Conservation (phyloP, 257 asterid genomes). For the Solanum megistacrolobum region DNA sequence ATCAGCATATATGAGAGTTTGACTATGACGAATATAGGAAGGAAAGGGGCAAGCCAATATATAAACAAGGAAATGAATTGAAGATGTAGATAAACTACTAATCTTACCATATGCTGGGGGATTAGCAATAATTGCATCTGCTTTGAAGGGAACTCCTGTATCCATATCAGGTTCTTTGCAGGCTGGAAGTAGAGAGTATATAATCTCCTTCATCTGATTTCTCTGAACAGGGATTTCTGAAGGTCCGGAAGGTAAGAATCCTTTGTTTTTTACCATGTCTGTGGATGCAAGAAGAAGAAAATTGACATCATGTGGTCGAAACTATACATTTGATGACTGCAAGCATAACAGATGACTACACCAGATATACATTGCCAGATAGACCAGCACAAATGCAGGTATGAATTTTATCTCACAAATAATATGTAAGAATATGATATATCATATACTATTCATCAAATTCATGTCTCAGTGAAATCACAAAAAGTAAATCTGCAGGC, state of each 20-base stretch:
- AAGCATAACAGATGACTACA: background rate
- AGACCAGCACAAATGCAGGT: background rate
- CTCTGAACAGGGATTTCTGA: slow-evolving; percentile 66
- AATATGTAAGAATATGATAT: background rate
- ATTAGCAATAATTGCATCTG: slow-evolving; percentile 80
- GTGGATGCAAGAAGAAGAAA: slow-evolving; percentile 6
- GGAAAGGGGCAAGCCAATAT: background rate
- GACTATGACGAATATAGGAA: background rate
- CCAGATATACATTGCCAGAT: background rate
- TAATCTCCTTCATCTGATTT: slow-evolving; percentile 58
- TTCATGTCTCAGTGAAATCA: background rate
- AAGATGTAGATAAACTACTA: background rate
- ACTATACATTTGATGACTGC: background rate
- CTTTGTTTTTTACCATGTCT: slow-evolving; percentile 94
- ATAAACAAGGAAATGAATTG: background rate
- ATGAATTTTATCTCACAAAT: background rate
- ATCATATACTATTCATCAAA: background rate
- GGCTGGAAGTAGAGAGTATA: slow-evolving; percentile 72
- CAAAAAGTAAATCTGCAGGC: background rate
- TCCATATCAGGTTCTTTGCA: slow-evolving; percentile 58
- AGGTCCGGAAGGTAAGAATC: slow-evolving; percentile 89
- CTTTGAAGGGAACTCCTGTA: slow-evolving; percentile 48
- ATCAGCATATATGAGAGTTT: background rate
- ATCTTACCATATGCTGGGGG: slow-evolving; percentile 92
- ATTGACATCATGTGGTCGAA: background rate